phyloP scores from a whole-genome alignment of 257 asterid genomes.

The Jacaranda copaia region DNA sequence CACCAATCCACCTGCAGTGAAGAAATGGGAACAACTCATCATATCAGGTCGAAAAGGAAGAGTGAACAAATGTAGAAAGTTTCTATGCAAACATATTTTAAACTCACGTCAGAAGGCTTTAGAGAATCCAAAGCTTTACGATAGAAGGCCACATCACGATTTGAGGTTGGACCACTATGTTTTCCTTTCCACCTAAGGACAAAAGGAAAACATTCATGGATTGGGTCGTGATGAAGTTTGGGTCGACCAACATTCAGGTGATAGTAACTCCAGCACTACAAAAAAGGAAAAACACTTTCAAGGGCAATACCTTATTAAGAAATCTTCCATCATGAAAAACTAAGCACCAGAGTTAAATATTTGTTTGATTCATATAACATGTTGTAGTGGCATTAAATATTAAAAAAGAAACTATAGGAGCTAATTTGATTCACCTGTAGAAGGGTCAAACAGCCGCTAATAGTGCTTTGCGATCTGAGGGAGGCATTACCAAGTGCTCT shows the following conservation, averaged over 20 bases:
- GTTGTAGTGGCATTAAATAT: not conserved
- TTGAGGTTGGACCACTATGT: slow-evolving; percentile 89
- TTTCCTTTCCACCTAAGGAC: slow-evolving; percentile 99
- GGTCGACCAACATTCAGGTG: slow-evolving; percentile 92
- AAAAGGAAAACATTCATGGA: slow-evolving; percentile 96
- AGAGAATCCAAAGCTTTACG: slow-evolving; percentile 79
- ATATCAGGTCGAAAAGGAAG: slow-evolving; percentile 3
- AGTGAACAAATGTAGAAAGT: slow-evolving; percentile 8
- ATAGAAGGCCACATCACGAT: slow-evolving; percentile 93
- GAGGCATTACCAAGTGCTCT: slow-evolving; percentile 98
- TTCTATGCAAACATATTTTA: not conserved
- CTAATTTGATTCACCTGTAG: slow-evolving; percentile 69
- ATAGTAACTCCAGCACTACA: slow-evolving; percentile 99
- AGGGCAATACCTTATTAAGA: not conserved
- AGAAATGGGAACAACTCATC: slow-evolving; percentile 21
- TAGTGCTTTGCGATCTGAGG: slow-evolving; percentile 91
- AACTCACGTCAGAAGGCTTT: slow-evolving; percentile 65
- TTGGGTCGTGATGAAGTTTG: slow-evolving; percentile 85
- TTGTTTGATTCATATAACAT: slow-evolving; percentile 7
- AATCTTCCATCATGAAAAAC: not conserved
- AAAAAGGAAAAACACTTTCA: slow-evolving; percentile 34
- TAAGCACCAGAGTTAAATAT: slow-evolving; percentile 4
- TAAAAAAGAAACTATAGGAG: slow-evolving; percentile 6
- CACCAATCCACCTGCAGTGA: slow-evolving; percentile 86
- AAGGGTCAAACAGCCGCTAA: slow-evolving; percentile 91